These are phyloP conservation scores for Yamadazyma songkhlaensis DNA, from an alignment of 1,139 yeast genomes.

Conservation along the genomic window DNA sequence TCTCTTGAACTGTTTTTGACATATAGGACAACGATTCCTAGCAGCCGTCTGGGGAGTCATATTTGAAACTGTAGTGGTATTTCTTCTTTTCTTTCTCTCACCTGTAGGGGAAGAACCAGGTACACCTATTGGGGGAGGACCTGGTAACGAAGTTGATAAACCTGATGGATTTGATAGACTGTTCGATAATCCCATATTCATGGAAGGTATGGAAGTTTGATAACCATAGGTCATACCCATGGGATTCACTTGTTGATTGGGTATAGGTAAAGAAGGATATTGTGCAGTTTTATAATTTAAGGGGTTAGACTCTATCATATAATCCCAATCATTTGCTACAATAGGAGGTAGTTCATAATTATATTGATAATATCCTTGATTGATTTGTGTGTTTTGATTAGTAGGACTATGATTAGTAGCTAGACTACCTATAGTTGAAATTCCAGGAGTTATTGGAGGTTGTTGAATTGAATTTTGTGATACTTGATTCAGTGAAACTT, in stretches of 20 bases:
- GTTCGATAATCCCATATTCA: background rate
- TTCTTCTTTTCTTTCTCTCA: slow-evolving; percentile 14
- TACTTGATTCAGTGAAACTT: background rate
- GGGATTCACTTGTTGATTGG: background rate
- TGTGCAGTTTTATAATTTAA: background rate
- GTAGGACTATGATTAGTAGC: background rate
- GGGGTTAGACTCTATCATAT: background rate
- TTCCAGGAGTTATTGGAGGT: background rate
- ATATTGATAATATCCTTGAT: background rate
- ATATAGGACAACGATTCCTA: slow-evolving; percentile 56
- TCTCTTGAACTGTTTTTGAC: slow-evolving; percentile 74
- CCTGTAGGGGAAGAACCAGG: background rate
- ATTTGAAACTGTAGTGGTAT: slow-evolving; percentile 20
- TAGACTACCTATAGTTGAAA: no score
- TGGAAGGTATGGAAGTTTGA: background rate
- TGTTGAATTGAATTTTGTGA: background rate
- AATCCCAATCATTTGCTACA: slow-evolving; percentile 6
- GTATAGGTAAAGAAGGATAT: background rate
- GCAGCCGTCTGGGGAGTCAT: slow-evolving; percentile 35
- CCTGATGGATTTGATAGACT: background rate
- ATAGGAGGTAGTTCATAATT: slow-evolving; percentile 8
- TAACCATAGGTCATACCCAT: background rate
- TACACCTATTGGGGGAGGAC: background rate
- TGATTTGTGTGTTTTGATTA: background rate
- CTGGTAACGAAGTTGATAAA: background rate